phyloP scores from a whole-genome alignment of 805 yeast species.

The Blastobotrys chiropterorum region DNA sequence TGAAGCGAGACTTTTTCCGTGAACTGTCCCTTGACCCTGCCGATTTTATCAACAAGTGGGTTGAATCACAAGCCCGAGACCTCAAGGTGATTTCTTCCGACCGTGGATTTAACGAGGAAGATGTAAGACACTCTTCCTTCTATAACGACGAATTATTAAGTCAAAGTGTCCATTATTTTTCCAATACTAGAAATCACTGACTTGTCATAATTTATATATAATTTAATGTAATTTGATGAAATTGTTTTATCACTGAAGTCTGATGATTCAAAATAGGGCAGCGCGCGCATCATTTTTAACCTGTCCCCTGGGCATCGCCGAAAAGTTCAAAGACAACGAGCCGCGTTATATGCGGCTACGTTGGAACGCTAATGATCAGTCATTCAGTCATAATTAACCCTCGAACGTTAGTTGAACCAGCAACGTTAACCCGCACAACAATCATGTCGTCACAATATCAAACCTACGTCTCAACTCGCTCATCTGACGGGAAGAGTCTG shows the following conservation, averaged over 20 bases:
- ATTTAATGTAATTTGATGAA: background rate
- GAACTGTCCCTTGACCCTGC: conserved; percentile 74
- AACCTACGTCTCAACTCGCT: conserved; percentile 36
- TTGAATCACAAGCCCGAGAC: conserved; percentile 75
- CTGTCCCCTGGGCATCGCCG: too few species aligned
- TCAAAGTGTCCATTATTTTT: conserved; percentile 71
- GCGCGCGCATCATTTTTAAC: too few species aligned
- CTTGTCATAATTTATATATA: conserved; percentile 3
- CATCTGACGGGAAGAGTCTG: conserved; percentile 25
- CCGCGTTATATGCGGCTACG: background rate
- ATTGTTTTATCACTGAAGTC: background rate
- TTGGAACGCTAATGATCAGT: background rate
- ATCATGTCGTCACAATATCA: conserved; percentile 11
- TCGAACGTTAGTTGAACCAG: background rate
- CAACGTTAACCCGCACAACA: background rate
- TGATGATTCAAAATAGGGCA: too few species aligned
- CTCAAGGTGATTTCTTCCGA: conserved; percentile 84
- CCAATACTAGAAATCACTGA: conserved; percentile 27
- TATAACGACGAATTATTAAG: conserved; percentile 72
- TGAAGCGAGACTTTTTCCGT: conserved; percentile 73
- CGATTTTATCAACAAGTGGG: conserved; percentile 63
- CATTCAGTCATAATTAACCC: background rate
- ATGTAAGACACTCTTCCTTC: conserved; percentile 76
- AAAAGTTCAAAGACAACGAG: too few species aligned
- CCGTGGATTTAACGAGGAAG: conserved; percentile 82